These are phyloP conservation scores for Tulasnella sp. DNA, from an alignment of 768 basidiomycete genomes.

Conservation along the genomic window DNA sequence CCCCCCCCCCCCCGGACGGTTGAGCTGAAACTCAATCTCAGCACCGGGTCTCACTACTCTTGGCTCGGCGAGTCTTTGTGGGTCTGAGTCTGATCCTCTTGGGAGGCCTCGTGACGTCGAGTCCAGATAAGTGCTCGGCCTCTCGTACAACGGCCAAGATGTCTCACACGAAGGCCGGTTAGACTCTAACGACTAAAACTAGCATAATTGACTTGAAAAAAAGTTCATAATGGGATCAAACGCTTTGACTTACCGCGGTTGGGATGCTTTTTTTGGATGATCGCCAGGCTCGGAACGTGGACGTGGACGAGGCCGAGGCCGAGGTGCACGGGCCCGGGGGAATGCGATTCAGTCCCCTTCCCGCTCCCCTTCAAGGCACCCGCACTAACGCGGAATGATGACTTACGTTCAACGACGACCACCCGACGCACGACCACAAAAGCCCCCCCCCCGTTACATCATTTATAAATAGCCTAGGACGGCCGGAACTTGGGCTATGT, in stretches of 20 bases:
- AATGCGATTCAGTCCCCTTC: too few relatives aligned
- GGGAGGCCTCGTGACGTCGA: background rate
- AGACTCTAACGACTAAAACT: background rate
- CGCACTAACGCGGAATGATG: background rate
- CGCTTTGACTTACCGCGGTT: background rate
- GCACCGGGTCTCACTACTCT: background rate
- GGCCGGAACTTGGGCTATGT: too few relatives aligned
- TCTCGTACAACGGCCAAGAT: background rate
- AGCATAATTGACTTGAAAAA: background rate
- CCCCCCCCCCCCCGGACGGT: background rate
- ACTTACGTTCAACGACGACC: background rate
- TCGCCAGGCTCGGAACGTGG: background rate
- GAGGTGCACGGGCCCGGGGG: too few relatives aligned
- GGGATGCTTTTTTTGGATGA: too few relatives aligned
- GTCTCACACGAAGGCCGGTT: background rate
- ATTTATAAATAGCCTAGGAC: too few relatives aligned
- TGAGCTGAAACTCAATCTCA: background rate
- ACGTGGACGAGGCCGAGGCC: background rate
- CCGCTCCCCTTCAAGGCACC: background rate
- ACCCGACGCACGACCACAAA: background rate
- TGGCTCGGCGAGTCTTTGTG: too few relatives aligned
- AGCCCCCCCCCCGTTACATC: too few relatives aligned
- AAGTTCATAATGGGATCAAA: background rate
- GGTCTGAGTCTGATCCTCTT: too few relatives aligned
- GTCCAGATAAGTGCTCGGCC: background rate